phyloP scores from a whole-genome alignment of 192 early-diverging fungal genomes.

The Coemansia sp. region DNA sequence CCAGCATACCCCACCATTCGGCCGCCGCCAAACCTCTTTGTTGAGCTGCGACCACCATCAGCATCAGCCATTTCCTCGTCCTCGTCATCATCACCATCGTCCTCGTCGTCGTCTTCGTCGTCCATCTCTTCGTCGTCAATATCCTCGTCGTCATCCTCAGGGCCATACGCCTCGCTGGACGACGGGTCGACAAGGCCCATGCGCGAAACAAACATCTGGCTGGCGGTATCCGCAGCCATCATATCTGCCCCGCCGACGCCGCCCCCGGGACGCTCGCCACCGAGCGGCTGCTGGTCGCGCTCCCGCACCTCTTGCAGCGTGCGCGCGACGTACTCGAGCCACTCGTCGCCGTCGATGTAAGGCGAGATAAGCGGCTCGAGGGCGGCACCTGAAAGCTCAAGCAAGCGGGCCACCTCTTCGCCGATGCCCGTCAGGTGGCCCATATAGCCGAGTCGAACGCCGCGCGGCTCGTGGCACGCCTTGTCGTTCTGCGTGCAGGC shows the following conservation, averaged over 20 bases:
- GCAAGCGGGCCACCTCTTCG: constrained; percentile 88
- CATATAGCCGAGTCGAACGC: constrained; percentile 94
- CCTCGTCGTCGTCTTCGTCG: constrained; percentile 32
- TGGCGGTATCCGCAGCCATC: constrained; percentile 5
- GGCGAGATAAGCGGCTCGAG: constrained; percentile 45
- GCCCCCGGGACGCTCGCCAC: constrained; percentile 42
- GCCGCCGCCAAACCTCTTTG: constrained; percentile 1
- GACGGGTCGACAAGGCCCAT: constrained; percentile 43
- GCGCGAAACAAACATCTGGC: constrained; percentile 48
- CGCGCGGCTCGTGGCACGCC: constrained; percentile 76
- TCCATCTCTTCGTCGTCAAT: constrained; percentile 8
- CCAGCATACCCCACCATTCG: not conserved
- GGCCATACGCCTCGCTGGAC: constrained; percentile 17
- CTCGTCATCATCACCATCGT: constrained; percentile 13
- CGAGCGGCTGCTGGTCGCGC: constrained; percentile 49
- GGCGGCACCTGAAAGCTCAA: constrained; percentile 63
- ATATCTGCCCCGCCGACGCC: constrained; percentile 1
- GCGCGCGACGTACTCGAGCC: constrained; percentile 46
- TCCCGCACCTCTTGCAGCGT: constrained; percentile 40
- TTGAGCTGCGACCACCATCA: not conserved
- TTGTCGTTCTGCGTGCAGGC: constrained; percentile 83
- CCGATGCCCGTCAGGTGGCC: constrained; percentile 97
- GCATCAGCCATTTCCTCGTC: constrained; percentile 8
- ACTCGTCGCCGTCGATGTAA: constrained; percentile 47
- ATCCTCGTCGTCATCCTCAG: constrained; percentile 36